Evolutionary conservation across 495 filamentous ascomycete genomes (phyloP), one percentile per base, ranked within the genome.

Genomic region (Xylaria intraflava): DNA sequence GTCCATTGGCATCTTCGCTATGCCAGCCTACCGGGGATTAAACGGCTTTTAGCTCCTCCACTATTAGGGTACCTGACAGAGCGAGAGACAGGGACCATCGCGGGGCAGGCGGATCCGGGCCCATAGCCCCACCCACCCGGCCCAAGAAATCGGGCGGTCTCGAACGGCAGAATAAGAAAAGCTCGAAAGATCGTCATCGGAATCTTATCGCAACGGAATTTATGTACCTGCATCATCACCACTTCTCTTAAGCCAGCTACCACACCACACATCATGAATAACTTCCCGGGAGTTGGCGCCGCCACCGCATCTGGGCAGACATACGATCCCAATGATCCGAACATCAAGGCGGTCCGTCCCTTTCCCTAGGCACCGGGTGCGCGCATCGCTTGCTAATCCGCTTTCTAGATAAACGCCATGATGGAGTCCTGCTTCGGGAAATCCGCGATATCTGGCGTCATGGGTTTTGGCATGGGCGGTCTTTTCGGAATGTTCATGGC

Each of bases 401-500:
- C 14, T 36, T 24, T 50, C 59, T 55, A 90, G 89, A 87, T 95
- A 78, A 79, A 88, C 77, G 66, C 69, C 17, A 80, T 81, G 33
- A 94, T 94, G 88, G 91, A 96, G 67, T 91, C 86, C 6, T 96
- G 91, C 69, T 85, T 85, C 10, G 78, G 81, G 31, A 96, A 96
- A 64, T 88, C 88, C 11, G 85, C 78, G 49, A 81, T 96, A 43
- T 82, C 88, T 1, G 92, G 90, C 33, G 85, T 78, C 16, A 89
- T 89, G 76, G 91, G 91, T 10, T 95, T 96, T 64, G 91, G 82
- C 24, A 82, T 96, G 36, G 91, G 91, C 48, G 92, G 89, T 59
- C 70, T 88, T n/a, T 96, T 96, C 59, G 91, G 91, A 44, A 74
- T 96, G 55, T 96, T 96, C 70, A 96, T 95, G 89, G 89, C 91